phyloP scores from a whole-genome alignment of 192 early-diverging fungal species.

The Coemansia sp. region DNA sequence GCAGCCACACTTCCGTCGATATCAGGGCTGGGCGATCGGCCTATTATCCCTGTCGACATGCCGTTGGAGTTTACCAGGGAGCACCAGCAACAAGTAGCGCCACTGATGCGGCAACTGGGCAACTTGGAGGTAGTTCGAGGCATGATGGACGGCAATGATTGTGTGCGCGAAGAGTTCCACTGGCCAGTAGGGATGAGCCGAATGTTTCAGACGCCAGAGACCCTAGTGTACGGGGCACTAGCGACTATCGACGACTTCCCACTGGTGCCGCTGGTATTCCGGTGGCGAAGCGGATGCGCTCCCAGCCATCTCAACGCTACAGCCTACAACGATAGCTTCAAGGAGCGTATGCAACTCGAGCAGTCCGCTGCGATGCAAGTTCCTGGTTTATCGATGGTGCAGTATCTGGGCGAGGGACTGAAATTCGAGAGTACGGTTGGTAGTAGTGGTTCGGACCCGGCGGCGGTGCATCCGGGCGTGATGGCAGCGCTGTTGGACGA shows the following conservation, averaged over 20 bases:
- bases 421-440: conserved; percentile 11
- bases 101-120: neutral
- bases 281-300: conserved; percentile 15
- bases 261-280: conserved; percentile 27
- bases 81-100: conserved; percentile 5
- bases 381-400: conserved; percentile 37
- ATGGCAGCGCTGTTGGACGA: conserved; percentile 37
- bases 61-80: conserved; percentile 14
- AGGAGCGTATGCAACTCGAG: neutral
- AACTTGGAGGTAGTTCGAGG: neutral
- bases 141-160: conserved; percentile 7
- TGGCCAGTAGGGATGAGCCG: conserved; percentile 32
- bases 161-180: conserved; percentile 31
- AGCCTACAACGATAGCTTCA: conserved; percentile 17
- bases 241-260: conserved; percentile 16
- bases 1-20: neutral
- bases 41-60: conserved; percentile 5
- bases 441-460: neutral
- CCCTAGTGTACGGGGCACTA: conserved; percentile 30
- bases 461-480: conserved; percentile 28
- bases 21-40: neutral
- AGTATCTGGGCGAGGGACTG: conserved; percentile 32
- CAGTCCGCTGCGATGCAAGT: neutral
- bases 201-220: conserved; percentile 27
- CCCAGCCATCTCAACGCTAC: conserved; percentile 25